Evolutionary conservation across 306 rosid genomes (phyloP).

Genomic region (Castanea crenata): DNA sequence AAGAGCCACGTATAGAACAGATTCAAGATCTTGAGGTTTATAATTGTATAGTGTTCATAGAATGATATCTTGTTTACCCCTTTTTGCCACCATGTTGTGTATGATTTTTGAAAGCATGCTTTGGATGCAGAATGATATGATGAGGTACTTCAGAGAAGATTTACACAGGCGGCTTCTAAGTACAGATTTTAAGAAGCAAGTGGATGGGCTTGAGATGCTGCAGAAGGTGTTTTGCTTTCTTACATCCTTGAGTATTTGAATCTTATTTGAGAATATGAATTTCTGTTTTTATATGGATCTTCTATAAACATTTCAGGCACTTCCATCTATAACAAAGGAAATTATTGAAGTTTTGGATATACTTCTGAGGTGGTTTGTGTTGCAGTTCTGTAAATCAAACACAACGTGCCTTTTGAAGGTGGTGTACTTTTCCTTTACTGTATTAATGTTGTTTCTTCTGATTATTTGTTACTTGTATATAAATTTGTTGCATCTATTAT

Average conservation of each 20-base stretch:
- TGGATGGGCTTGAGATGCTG: slow-evolving; percentile 93
- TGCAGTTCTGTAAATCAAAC: slow-evolving; percentile 97
- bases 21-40: slow-evolving; percentile 98
- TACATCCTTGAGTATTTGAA: not conserved
- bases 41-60: not conserved
- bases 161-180: slow-evolving; percentile 88
- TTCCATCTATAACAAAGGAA: slow-evolving; percentile 79
- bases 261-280: slow-evolving; percentile 10
- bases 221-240: slow-evolving; percentile 67
- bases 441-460: not conserved
- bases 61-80: slow-evolving; percentile 7
- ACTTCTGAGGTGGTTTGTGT: slow-evolving; percentile 88
- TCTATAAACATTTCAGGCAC: slow-evolving; percentile 58
- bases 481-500: slow-evolving; percentile 1
- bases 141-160: slow-evolving; percentile 95
- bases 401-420: slow-evolving; percentile 97
- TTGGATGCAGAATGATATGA: slow-evolving; percentile 79
- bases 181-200: slow-evolving; percentile 94
- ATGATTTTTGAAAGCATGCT: slow-evolving; percentile 14
- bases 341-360: slow-evolving; percentile 87
- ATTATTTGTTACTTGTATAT: not conserved
- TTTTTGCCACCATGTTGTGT: slow-evolving; percentile 13
- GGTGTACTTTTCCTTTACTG: slow-evolving; percentile 4
- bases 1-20: slow-evolving; percentile 90
- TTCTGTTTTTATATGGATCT: slow-evolving; percentile 9